Evolutionary conservation across 106 monocot genomes (phyloP).

Genomic region (Dendrobium huoshanense): DNA sequence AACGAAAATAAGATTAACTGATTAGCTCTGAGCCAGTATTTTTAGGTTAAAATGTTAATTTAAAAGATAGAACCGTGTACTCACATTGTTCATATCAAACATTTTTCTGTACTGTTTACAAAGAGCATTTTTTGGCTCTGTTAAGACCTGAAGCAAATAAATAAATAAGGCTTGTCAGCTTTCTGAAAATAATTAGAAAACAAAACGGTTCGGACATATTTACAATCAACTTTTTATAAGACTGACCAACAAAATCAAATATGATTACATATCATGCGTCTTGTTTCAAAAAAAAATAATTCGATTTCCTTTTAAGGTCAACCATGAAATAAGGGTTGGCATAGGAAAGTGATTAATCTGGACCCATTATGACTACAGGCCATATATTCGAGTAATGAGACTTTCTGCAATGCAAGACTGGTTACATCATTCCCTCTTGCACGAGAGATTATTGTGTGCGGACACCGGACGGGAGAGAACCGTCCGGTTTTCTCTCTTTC

Average conservation of each 20-base stretch:
- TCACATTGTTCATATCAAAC: slow-evolving; percentile 85
- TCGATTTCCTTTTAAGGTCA: neutral
- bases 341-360: neutral
- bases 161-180: neutral
- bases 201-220: neutral
- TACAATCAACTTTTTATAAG: neutral
- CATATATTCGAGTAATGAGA: neutral
- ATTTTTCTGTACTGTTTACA: slow-evolving; percentile 91
- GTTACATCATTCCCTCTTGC: too few relatives aligned
- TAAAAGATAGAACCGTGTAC: slow-evolving; percentile 7
- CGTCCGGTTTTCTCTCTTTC: too few relatives aligned
- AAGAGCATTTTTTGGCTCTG: slow-evolving; percentile 92
- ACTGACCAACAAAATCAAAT: neutral
- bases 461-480: too few relatives aligned
- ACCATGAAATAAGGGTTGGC: neutral
- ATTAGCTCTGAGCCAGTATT: neutral
- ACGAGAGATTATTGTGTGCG: too few relatives aligned
- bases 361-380: neutral
- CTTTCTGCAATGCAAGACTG: neutral
- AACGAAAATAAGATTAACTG: slow-evolving; percentile 5
- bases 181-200: neutral
- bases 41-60: neutral
- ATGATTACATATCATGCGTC: neutral
- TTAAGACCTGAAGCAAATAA: slow-evolving; percentile 58
- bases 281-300: neutral